phyloP scores from a whole-genome alignment of 768 basidiomycete species.

The Boletales sp. region DNA sequence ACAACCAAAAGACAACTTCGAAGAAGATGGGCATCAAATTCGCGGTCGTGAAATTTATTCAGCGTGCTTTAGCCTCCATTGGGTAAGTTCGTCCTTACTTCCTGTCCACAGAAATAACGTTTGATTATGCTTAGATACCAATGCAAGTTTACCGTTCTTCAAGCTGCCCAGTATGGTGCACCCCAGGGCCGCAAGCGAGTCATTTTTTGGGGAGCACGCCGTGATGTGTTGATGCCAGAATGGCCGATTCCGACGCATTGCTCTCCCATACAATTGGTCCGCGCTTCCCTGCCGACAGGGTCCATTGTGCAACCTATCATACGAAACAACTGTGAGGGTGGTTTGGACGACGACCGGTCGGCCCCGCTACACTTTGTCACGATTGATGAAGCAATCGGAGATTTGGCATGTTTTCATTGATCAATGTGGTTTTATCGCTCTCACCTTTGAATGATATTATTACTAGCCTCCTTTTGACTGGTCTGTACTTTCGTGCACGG shows the following conservation, averaged over 20 bases:
- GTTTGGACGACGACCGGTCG: constrained; percentile 34
- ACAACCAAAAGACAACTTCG: constrained; percentile 42
- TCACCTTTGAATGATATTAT: constrained; percentile 1
- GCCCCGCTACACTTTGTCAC: constrained; percentile 61
- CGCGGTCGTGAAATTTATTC: constrained; percentile 66
- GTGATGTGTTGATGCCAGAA: constrained; percentile 52
- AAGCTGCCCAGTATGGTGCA: constrained; percentile 69
- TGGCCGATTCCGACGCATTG: constrained; percentile 65
- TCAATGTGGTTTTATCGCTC: constrained; percentile 5
- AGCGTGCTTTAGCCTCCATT: constrained; percentile 54
- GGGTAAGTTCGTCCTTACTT: constrained; percentile 45
- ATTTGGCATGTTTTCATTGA: constrained; percentile 49
- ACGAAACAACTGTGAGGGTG: constrained; percentile 36
- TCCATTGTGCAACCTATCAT: constrained; percentile 40
- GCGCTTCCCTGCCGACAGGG: constrained; percentile 43
- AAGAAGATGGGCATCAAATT: constrained; percentile 40
- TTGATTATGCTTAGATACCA: constrained; percentile 46
- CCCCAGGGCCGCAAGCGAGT: constrained; percentile 67
- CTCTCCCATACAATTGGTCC: constrained; percentile 34
- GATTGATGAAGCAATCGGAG: constrained; percentile 62
- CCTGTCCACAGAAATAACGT: background rate
- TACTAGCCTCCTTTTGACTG: constrained; percentile 67
- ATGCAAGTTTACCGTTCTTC: constrained; percentile 58
- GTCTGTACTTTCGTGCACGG: constrained; percentile 29
- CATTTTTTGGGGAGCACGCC: constrained; percentile 65